Conservation (phyloP, 306 rosid species). For the Pterocarpus macrocarpus region DNA sequence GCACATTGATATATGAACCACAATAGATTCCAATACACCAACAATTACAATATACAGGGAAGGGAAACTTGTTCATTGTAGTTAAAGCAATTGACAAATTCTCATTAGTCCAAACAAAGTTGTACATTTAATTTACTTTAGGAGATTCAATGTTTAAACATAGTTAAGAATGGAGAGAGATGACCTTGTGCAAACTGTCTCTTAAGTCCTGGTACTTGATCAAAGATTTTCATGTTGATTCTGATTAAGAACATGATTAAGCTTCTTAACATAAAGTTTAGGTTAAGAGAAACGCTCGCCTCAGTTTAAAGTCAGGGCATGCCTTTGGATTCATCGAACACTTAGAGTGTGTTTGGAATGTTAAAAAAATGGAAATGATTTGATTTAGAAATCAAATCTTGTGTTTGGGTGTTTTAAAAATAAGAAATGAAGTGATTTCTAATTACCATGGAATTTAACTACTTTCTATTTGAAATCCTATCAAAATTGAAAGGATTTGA, state of each 20-base stretch:
- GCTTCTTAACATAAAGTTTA: not conserved
- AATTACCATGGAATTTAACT: too few species aligned
- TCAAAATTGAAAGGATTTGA: too few species aligned
- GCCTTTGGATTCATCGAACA: too few species aligned
- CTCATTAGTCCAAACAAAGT: not conserved
- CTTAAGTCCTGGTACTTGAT: not conserved
- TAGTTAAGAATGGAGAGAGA: not conserved
- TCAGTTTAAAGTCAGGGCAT: too few species aligned
- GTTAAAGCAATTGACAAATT: constrained; percentile 26
- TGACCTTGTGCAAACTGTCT: not conserved
- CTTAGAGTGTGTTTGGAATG: too few species aligned
- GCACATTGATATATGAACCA: constrained; percentile 43
- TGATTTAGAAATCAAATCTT: too few species aligned
- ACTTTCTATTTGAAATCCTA: too few species aligned
- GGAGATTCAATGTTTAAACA: constrained; percentile 20
- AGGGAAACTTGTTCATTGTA: not conserved
- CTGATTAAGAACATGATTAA: not conserved
- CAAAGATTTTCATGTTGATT: not conserved
- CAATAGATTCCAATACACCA: constrained; percentile 11
- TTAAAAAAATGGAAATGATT: too few species aligned
- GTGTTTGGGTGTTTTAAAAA: too few species aligned
- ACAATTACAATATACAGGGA: not conserved
- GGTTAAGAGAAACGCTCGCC: too few species aligned
- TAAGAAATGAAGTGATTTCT: too few species aligned
- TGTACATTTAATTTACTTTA: not conserved